phyloP scores from a whole-genome alignment of 148 eudicot genomes.

The Rhododendron williamsianum region DNA sequence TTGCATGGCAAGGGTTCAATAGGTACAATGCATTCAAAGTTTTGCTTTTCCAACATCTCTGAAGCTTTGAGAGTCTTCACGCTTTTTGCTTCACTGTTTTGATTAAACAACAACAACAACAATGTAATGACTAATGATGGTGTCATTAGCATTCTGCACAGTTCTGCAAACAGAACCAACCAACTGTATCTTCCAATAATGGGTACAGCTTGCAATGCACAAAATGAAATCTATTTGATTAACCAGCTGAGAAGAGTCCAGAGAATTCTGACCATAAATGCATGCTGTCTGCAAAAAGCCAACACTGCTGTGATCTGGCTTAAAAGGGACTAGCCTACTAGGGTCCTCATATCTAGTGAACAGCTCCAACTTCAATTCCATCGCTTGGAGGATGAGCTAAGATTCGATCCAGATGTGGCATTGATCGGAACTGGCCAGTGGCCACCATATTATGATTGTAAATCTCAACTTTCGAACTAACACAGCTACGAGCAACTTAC shows the following conservation, averaged over 20 bases:
- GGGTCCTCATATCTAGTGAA: neutral
- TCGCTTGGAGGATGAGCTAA: neutral
- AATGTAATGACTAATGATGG: neutral
- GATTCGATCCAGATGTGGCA: neutral
- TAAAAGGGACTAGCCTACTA: neutral
- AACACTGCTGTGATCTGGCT: neutral
- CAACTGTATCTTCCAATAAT: neutral
- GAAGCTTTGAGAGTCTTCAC: neutral
- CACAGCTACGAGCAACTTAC: neutral
- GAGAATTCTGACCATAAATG: neutral
- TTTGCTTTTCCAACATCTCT: neutral
- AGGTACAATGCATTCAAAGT: neutral
- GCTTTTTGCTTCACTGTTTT: neutral
- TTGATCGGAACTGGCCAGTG: neutral
- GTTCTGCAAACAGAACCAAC: neutral
- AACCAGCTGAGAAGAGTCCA: neutral
- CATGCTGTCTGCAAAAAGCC: too few species aligned
- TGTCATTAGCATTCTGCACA: neutral
- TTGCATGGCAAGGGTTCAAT: neutral
- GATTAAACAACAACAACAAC: neutral
- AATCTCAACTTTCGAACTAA: neutral
- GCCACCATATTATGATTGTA: neutral
- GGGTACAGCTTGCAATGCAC: neutral
- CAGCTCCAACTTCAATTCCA: neutral
- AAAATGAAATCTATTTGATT: neutral